Evolutionary conservation across 2,329 filamentous ascomycete species (phyloP).

Genomic region (Fusarium acutatum): DNA sequence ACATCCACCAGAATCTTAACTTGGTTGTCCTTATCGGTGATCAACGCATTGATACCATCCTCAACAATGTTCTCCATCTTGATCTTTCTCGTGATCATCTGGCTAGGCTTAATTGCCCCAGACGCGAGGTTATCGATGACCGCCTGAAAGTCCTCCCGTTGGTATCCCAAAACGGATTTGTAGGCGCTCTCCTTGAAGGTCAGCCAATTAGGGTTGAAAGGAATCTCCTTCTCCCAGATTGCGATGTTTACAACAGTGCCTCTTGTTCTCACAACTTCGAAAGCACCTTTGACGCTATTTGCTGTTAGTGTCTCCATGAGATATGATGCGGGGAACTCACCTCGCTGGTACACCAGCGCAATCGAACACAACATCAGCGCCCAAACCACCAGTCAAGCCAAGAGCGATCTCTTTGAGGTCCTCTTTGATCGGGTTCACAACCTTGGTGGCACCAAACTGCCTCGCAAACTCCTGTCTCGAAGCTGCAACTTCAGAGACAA

Average conservation of each 20-base stretch:
- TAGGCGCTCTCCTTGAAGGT: conserved; percentile 39
- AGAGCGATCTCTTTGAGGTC: conserved; percentile 56
- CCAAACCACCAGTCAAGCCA: conserved; percentile 57
- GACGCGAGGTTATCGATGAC: conserved; percentile 57
- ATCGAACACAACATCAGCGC: conserved; percentile 68
- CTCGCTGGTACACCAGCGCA: conserved; percentile 62
- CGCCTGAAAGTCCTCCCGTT: conserved; percentile 58
- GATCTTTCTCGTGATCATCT: conserved; percentile 70
- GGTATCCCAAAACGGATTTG: conserved; percentile 40
- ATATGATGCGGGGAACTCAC: too few species aligned
- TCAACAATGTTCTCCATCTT: conserved; percentile 64
- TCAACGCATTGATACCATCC: conserved; percentile 64
- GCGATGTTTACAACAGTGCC: conserved; percentile 72
- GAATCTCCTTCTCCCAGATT: conserved; percentile 62
- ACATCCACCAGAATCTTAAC: conserved; percentile 69
- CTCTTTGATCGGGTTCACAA: conserved; percentile 53
- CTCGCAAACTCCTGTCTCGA: conserved; percentile 53
- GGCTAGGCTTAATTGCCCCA: conserved; percentile 51
- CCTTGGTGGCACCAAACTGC: conserved; percentile 54
- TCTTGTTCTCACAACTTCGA: conserved; percentile 57
- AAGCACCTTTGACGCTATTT: conserved; percentile 47
- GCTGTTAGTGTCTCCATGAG: too few species aligned
- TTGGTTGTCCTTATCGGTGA: conserved; percentile 68
- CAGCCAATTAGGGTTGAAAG: conserved; percentile 42
- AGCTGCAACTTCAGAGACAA: conserved; percentile 56